Base-by-base conservation (phyloP, 2,329 filamentous ascomycete species). In the Paecilomyces niveus region DNA sequence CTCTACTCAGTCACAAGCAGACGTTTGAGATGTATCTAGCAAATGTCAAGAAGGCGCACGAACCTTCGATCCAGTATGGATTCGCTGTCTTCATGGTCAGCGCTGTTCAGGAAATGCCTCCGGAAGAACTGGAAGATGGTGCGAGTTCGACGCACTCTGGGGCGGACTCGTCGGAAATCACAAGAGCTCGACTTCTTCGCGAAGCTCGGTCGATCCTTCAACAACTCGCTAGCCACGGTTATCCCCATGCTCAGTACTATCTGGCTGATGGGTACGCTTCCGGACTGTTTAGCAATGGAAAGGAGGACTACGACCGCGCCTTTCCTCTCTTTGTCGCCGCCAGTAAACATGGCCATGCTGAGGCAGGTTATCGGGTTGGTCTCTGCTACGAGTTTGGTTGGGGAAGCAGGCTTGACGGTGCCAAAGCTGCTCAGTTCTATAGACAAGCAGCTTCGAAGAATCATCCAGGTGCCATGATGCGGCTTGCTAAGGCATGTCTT, bases 331-430 rank as follows among this genome's bases (percentile, higher is more conserved):
- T 99, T 71, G 83, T 96, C 39, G 85, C 94, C 15, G 94, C 94
- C 8, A 93, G 90, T 68, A 99, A 97, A 77, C 94, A 97, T 76
- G 94, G 94, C 32, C 94, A 99, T 73, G 92, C 94, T 54, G 94
- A 99, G 78, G 94, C 94, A 58, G 92, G 88, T 35, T 99, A 97
- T 75, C 89, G 94, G 57, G 89, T 93, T 56, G 94, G 89, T 15
- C 81, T 99, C 58, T 97, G 92, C 78, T 97, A 97, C 77, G 94
- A 99, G 74, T 97, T 97, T 74, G 94, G 92, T 62, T 99, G 94
- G 94, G 94, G 94, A 49, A 95, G 89, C 68, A 87, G 91, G 58
- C 91, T 91, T 68, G 92, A 97, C 68, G 89, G 89, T 58, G 85
- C 89, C 54, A 97, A 97, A 76, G 93, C 94, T 51, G 89, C 95